Evolutionary conservation across 2,329 filamentous ascomycete species (phyloP).

Genomic region (Colletotrichum liaoningense): DNA sequence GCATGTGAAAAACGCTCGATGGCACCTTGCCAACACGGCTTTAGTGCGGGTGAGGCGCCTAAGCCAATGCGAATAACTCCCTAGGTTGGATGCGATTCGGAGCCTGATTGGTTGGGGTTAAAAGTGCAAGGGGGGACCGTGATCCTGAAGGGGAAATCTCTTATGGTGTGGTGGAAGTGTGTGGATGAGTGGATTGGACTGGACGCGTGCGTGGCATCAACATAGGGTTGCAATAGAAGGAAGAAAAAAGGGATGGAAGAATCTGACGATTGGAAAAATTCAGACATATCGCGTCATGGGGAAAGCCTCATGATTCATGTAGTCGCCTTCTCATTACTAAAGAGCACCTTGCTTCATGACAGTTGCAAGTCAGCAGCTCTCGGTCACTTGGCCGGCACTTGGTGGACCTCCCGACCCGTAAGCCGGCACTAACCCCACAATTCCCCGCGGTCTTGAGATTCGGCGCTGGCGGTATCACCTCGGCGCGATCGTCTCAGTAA

Average conservation of each 20-base stretch:
- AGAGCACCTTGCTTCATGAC: conserved; percentile 1
- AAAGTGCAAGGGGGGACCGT: conserved; percentile 28
- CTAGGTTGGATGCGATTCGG: background rate
- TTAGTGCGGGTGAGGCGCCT: conserved; percentile 25
- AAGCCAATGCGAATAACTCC: conserved; percentile 7
- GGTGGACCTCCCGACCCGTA: conserved; percentile 21
- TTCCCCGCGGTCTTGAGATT: conserved; percentile 11
- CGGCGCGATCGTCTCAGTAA: conserved; percentile 9
- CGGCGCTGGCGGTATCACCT: conserved; percentile 23
- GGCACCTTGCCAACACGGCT: conserved; percentile 20
- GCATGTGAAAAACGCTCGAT: conserved; percentile 21
- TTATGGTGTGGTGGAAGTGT: background rate
- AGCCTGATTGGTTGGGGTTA: conserved; percentile 9
- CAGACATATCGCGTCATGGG: conserved; percentile 4
- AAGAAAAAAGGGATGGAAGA: background rate
- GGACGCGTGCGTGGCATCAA: background rate
- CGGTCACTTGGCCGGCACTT: conserved; percentile 29
- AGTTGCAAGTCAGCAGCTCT: conserved; percentile 23
- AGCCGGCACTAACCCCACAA: conserved; percentile 33
- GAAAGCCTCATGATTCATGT: conserved; percentile 9
- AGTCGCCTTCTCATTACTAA: background rate
- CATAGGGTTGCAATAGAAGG: background rate
- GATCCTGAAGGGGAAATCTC: conserved; percentile 14
- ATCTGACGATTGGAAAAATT: background rate
- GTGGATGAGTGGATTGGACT: background rate